Conservation (phyloP, 768 basidiomycete genomes). For the Mycena rebaudengoi region DNA sequence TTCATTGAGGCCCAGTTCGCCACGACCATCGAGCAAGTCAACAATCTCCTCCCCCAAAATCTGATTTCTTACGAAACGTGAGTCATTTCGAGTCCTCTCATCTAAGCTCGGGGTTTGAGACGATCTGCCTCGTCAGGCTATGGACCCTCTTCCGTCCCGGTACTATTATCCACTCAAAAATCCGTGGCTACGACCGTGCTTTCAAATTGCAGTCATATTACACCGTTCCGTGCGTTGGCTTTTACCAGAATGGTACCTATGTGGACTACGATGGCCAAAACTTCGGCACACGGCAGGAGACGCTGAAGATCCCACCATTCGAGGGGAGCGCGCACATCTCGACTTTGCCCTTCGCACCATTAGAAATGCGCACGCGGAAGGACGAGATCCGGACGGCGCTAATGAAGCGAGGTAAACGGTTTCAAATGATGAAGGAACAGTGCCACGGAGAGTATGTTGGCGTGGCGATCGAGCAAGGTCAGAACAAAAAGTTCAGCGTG, state of each 20-base stretch:
- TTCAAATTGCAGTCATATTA: conserved; percentile 14
- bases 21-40: conserved; percentile 17
- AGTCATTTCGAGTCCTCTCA: neutral
- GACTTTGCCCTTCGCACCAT: conserved; percentile 41
- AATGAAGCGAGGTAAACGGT: conserved; percentile 23
- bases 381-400: conserved; percentile 66
- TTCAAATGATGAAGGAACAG: conserved; percentile 20
- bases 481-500: conserved; percentile 16
- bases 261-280: conserved; percentile 25
- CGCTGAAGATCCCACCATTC: conserved; percentile 21
- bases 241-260: neutral
- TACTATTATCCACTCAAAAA: conserved; percentile 19
- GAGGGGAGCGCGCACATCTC: conserved; percentile 12
- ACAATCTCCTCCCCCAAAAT: conserved; percentile 18
- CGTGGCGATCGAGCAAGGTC: conserved; percentile 15
- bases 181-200: conserved; percentile 21
- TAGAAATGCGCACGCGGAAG: conserved; percentile 66
- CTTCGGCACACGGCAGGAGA: conserved; percentile 5
- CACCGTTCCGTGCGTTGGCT: conserved; percentile 11
- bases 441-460: conserved; percentile 23
- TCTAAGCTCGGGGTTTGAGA: neutral
- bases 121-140: neutral
- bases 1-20: conserved; percentile 20
- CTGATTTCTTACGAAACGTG: conserved; percentile 18
- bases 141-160: conserved; percentile 22